phyloP scores from a whole-genome alignment of 2,329 filamentous ascomycete species.

The Colletotrichum sp. region DNA sequence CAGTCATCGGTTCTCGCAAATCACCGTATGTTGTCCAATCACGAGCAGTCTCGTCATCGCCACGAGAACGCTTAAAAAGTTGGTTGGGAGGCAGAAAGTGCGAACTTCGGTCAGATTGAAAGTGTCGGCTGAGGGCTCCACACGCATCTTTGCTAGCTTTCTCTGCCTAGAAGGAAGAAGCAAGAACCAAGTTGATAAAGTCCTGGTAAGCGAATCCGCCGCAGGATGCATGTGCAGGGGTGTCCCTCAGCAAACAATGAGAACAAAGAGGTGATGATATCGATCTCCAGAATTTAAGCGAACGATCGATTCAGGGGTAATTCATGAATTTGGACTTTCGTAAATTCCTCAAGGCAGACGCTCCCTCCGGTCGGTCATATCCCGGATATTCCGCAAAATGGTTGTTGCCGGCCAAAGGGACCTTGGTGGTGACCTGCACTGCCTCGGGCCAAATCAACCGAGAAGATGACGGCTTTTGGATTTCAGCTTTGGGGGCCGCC shows the following conservation, averaged over 20 bases:
- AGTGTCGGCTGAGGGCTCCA: neutral
- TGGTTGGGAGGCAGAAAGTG: neutral
- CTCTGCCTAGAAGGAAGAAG: neutral
- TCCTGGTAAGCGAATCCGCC: neutral
- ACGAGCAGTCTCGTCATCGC: neutral
- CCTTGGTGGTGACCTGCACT: neutral
- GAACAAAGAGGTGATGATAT: neutral
- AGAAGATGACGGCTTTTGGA: neutral
- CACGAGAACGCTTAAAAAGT: neutral
- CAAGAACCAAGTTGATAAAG: neutral
- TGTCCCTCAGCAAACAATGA: neutral
- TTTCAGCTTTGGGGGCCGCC: neutral
- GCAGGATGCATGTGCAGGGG: neutral
- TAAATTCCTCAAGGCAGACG: neutral
- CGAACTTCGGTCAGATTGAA: neutral
- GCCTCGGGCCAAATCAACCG: neutral
- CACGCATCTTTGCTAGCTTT: neutral
- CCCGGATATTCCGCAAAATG: neutral
- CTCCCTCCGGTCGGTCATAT: neutral
- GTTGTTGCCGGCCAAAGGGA: neutral
- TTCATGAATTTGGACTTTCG: neutral
- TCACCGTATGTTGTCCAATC: neutral
- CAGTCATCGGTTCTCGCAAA: neutral
- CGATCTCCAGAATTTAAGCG: neutral
- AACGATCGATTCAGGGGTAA: neutral